Conservation (phyloP, 2,329 filamentous ascomycete species). For the Claviceps spartinae region DNA sequence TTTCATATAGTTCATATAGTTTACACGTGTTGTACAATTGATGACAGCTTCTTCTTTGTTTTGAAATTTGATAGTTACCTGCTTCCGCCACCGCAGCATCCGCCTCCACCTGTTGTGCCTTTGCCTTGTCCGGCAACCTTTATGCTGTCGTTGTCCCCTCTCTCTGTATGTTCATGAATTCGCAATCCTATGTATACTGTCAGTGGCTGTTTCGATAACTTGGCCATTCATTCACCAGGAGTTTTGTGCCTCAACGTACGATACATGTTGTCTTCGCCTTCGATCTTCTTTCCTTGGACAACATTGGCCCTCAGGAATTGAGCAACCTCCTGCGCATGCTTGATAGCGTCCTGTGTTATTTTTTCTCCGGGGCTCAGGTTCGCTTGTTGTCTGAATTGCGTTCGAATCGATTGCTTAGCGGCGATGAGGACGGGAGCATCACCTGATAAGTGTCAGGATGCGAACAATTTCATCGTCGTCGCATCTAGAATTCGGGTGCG, state of each 20-base stretch:
- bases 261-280: slow-evolving; percentile 33
- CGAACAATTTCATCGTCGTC: background rate
- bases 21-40: slow-evolving; percentile 11
- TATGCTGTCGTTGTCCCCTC: slow-evolving; percentile 85
- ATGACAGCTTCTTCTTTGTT: background rate
- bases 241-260: slow-evolving; percentile 34
- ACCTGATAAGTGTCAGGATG: slow-evolving; percentile 32
- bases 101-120: slow-evolving; percentile 18
- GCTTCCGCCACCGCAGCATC: slow-evolving; percentile 13
- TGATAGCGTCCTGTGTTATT: slow-evolving; percentile 49
- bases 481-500: background rate
- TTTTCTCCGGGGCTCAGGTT: slow-evolving; percentile 42
- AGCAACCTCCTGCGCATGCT: slow-evolving; percentile 73
- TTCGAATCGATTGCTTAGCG: slow-evolving; percentile 58
- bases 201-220: background rate
- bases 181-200: slow-evolving; percentile 47
- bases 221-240: background rate
- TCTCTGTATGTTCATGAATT: slow-evolving; percentile 84
- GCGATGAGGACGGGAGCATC: slow-evolving; percentile 56
- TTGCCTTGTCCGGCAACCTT: slow-evolving; percentile 41
- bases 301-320: slow-evolving; percentile 69
- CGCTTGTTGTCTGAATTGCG: slow-evolving; percentile 57
- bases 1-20: background rate
- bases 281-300: slow-evolving; percentile 60
- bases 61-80: background rate